Evolutionary conservation across 805 yeast genomes (phyloP), one percentile per base, ranked within the genome.

Genomic region (Pichia californica): DNA sequence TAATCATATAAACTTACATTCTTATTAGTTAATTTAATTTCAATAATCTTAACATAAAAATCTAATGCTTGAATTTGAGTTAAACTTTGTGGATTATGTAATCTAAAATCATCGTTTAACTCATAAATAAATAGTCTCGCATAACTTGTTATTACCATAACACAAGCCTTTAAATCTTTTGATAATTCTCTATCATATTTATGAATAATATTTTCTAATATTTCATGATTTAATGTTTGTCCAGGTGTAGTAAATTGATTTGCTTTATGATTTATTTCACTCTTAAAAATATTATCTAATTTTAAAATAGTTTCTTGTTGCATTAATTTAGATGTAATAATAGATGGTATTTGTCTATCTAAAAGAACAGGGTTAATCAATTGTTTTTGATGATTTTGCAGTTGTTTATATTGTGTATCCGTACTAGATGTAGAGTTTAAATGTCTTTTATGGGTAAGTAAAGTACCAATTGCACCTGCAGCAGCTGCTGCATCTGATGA

Each of bases 1-100:
- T 81, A 83, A 60, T 83, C 91, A 57, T 83, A 84, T 81, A 84
- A 79, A 55, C 85, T 84, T 43, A 83, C 77, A 50, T 76, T 67
- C 35, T 67, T 63, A 52, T 74, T 77, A 0, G 76, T 71, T 26
- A 72, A 52, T 41, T 64, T 70, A 30, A 75, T 69, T 23, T 71
- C 71, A 29, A 62, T 54, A 2, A 62, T 49, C 31, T 53, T 56
- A 3, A 61, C 54, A 43, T 59, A 63, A 41, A 62, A 62, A 33
- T 57, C 73, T 46, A 67, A 64, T 9, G 76, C 79, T n/a, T 73
- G 70, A 10, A 64, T 48, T 35, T 64, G 56, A 1, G 62, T 54
- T 7, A 59, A 53, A 23, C 59, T 61, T 34, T 59, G 59, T 3
- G 64, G 68, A 38, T 52, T 54, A 31, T 57, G 57, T 20, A 57